Conservation (phyloP, 2,329 filamentous ascomycete species). For the Colletotrichum truncatum region DNA sequence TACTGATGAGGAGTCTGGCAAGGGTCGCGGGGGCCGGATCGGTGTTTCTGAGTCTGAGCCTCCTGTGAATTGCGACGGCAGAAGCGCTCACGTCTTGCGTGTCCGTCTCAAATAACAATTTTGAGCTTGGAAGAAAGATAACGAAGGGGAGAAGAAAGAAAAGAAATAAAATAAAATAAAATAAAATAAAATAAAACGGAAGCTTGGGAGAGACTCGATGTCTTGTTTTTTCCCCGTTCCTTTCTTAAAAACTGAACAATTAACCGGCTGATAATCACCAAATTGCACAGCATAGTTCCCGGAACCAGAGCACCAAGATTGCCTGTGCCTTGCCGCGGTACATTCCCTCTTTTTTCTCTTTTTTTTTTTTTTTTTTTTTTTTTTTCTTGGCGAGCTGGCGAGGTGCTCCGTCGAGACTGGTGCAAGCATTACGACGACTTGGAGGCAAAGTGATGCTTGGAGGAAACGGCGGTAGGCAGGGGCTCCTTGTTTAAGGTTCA, state of each 20-base stretch:
- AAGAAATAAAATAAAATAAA: not conserved
- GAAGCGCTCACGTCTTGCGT: conserved; percentile 1
- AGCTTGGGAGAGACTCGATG: not conserved
- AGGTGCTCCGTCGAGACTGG: not conserved
- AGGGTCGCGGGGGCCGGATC: not conserved
- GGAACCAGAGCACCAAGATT: too few relatives aligned
- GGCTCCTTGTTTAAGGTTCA: not conserved
- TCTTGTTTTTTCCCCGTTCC: too few relatives aligned
- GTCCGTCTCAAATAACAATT: not conserved
- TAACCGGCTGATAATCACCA: not conserved
- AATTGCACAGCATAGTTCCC: not conserved
- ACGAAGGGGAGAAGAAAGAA: too few relatives aligned
- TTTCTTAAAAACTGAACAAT: too few relatives aligned
- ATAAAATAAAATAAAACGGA: not conserved
- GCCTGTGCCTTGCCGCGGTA: not conserved
- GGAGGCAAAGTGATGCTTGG: not conserved
- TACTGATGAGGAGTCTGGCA: not conserved
- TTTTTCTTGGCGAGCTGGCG: too few relatives aligned
- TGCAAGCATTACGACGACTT: conserved; percentile 21
- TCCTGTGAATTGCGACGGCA: not conserved
- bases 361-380: too few relatives aligned
- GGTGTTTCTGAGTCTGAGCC: conserved; percentile 4
- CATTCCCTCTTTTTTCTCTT: too few relatives aligned
- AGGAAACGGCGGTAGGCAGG: not conserved
- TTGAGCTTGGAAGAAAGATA: not conserved